Percentiles rank a stretch among this genome's conserved stretches.
Conservation (phyloP, 371 early-diverging fungal genomes). For the Mortierella sp. region DNA sequence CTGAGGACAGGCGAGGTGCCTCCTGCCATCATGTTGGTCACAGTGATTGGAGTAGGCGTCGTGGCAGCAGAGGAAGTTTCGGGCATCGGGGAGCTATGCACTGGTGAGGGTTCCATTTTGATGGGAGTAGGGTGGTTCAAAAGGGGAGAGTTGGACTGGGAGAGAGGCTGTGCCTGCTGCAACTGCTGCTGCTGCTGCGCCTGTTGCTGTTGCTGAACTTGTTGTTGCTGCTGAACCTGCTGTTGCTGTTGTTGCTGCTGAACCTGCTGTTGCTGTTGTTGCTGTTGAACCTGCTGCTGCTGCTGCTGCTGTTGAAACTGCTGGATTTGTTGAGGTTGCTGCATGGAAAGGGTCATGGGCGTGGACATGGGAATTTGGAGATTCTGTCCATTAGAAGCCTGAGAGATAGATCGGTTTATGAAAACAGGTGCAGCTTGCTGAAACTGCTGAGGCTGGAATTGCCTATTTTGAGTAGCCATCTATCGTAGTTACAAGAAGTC, state of each 20-base stretch:
- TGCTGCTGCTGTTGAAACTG: conserved; percentile 24
- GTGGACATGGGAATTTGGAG: conserved; percentile 49
- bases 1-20: conserved; percentile 45
- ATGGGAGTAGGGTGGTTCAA: conserved; percentile 24
- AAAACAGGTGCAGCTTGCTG: conserved; percentile 43
- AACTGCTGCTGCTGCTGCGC: conserved; percentile 8
- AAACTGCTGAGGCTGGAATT: conserved; percentile 40
- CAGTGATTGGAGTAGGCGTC: neutral
- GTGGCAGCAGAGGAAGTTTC: conserved; percentile 23
- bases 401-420: conserved; percentile 39
- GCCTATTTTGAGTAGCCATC: conserved; percentile 38
- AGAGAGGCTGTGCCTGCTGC: conserved; percentile 29
- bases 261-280: conserved; percentile 7
- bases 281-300: conserved; percentile 33
- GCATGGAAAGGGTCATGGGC: conserved; percentile 40
- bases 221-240: conserved; percentile 22
- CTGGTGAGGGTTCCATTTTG: conserved; percentile 27
- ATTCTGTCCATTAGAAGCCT: conserved; percentile 40
- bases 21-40: conserved; percentile 19
- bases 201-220: conserved; percentile 20
- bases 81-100: conserved; percentile 34
- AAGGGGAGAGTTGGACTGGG: conserved; percentile 48
- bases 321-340: conserved; percentile 45
- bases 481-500: neutral
- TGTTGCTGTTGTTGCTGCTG: conserved; percentile 10